Evolutionary conservation across 169 alveolate species (phyloP).

Genomic region (Plasmodium gallinaceum): DNA sequence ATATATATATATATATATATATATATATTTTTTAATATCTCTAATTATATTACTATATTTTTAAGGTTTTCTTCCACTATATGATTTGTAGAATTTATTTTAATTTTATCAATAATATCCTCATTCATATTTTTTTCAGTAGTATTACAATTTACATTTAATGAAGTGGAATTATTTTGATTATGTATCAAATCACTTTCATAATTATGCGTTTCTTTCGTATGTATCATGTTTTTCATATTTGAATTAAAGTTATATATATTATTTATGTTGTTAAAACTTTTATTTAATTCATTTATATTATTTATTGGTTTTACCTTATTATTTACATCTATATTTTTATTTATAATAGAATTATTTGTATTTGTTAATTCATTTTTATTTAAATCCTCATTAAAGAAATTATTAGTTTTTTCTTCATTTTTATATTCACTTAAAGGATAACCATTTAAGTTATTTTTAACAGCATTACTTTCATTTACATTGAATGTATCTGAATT

Average conservation of each 20-base stretch:
- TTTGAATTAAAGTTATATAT: not conserved
- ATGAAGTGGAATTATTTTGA: no score
- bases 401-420: not conserved
- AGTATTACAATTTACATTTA: no score
- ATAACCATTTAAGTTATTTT: not conserved
- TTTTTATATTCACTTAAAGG: not conserved
- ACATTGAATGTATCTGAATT: not conserved
- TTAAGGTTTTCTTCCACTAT: not conserved
- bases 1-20: not conserved
- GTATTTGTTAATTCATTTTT: not conserved
- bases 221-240: no score
- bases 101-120: no score
- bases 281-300: not conserved
- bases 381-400: not conserved
- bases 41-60: not conserved
- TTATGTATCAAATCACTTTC: no score
- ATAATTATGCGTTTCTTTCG: no score
- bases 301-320: not conserved
- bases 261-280: not conserved
- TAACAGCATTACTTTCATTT: not conserved
- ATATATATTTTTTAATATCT: not conserved
- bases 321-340: not conserved
- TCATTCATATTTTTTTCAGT: no score
- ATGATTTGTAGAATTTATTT: not conserved
- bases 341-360: not conserved